These are phyloP conservation scores for Clarireedia homoeocarpa DNA, from an alignment of 2,329 filamentous ascomycete species.

Conservation along the genomic window DNA sequence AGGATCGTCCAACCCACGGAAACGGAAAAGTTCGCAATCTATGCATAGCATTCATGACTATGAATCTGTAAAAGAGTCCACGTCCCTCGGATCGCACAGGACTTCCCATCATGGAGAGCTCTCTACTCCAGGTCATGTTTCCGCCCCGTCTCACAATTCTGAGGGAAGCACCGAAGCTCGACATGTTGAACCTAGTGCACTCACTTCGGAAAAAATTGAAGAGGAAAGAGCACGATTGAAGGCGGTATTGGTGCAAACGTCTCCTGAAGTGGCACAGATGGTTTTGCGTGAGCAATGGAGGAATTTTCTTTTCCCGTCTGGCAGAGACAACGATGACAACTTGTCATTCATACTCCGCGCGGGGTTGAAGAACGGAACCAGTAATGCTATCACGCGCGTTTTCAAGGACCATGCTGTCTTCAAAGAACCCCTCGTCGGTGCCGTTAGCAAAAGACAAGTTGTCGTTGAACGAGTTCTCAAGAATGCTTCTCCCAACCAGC, in stretches of 20 bases:
- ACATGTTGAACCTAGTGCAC: background rate
- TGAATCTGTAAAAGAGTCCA: background rate
- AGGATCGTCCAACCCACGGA: background rate
- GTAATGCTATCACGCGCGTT: slow-evolving; percentile 17
- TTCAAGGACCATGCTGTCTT: slow-evolving; percentile 18
- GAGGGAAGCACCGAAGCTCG: background rate
- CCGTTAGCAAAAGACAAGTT: slow-evolving; percentile 9
- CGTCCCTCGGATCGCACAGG: background rate
- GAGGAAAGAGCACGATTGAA: slow-evolving; percentile 18
- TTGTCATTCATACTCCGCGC: slow-evolving; percentile 23
- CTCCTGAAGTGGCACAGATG: slow-evolving; percentile 17
- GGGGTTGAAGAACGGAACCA: slow-evolving; percentile 21
- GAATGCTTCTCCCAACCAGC: slow-evolving; percentile 8
- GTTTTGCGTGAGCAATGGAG: slow-evolving; percentile 19
- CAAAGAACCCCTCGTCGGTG: slow-evolving; percentile 14
- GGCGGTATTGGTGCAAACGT: slow-evolving; percentile 15
- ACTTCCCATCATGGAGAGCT: background rate
- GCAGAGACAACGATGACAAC: slow-evolving; percentile 17
- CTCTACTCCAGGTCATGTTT: background rate
- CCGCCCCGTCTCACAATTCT: background rate
- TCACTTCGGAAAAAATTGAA: background rate
- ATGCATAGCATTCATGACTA: background rate
- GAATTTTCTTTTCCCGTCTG: slow-evolving; percentile 17
- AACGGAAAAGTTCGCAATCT: background rate
- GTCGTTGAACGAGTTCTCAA: slow-evolving; percentile 17